Evolutionary conservation across 352 stramenopile species (phyloP), one percentile per base, ranked within the genome.

Genomic region (Elongisporangium prolatum): DNA sequence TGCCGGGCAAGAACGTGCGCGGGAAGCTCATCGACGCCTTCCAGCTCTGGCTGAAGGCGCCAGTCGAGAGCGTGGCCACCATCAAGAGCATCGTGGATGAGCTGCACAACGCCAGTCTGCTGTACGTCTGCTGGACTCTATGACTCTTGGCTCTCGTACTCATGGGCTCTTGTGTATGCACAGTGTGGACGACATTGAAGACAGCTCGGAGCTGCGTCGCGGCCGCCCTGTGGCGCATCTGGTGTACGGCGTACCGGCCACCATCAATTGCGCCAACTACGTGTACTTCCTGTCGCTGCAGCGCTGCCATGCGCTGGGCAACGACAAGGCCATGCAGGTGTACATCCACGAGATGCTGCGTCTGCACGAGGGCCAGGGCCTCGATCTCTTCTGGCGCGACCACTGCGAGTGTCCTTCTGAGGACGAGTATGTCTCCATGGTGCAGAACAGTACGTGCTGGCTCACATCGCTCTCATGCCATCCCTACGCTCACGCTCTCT

Each of bases 241-340:
- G 3, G 98, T 99, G 69, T 99, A 98, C 70, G 97, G 97, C 37
- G 76, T 98, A 7, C 86, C 97, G 0, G 84, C 88, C 28, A 97
- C 96, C n/a, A 98, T 99, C 69, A 99, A 99, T 75, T 97, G 84
- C 59, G 96, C 95, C 54, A 99, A 99, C 68, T 99, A 99, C 72
- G 94, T 98, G 9, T 99, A 98, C 64, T 99, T 99, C 68, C 62
- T 98, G 59, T 97, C 97, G 20, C 72, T 99, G 58, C 90, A 98
- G 68, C 79, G 85, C 53, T 98, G 88, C 63, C 86, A 97, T 37
- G 69, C 73, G 13, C 71, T 98, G 9, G 63, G 82, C 6, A 98
- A 94, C 68, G 68, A 86, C 6, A 60, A 71, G 28, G 88, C 88
- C 47, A 85, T 96, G 69, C 66, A 93, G 47, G 84, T 98, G 24